phyloP scores from a whole-genome alignment of 257 asterid species.

The Ballota nigra region DNA sequence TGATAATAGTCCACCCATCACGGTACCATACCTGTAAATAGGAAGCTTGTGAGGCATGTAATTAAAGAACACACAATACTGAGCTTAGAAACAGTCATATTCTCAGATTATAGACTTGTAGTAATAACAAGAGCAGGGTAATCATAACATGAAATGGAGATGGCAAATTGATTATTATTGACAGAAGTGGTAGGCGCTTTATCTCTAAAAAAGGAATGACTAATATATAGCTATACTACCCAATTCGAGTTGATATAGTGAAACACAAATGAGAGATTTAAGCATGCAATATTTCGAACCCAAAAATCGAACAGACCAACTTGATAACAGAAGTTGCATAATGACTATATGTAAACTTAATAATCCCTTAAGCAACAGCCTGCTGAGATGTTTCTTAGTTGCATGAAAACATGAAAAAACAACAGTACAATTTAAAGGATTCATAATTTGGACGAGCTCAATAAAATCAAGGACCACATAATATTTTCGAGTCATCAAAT shows the following conservation, averaged over 20 bases:
- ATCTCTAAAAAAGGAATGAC: background rate
- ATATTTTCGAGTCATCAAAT: background rate
- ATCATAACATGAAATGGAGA: background rate
- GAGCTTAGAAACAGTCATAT: background rate
- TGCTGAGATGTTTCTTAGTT: background rate
- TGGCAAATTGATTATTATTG: background rate
- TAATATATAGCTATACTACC: background rate
- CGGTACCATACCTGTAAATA: conserved; percentile 83
- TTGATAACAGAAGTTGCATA: background rate
- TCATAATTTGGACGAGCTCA: background rate
- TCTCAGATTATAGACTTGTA: background rate
- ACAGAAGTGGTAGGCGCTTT: background rate
- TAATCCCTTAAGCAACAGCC: background rate
- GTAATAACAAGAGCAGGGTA: background rate
- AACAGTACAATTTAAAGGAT: background rate
- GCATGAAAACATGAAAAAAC: background rate
- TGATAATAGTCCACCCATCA: conserved; percentile 95
- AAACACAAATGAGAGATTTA: background rate
- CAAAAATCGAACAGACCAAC: background rate
- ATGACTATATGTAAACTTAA: background rate
- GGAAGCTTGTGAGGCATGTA: conserved; percentile 20
- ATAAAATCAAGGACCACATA: background rate
- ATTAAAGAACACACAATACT: background rate
- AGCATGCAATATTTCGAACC: background rate
- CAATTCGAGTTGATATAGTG: background rate